These are phyloP conservation scores for Diaporthe vexans DNA, from an alignment of 2,329 filamentous ascomycete genomes.

Conservation along the genomic window DNA sequence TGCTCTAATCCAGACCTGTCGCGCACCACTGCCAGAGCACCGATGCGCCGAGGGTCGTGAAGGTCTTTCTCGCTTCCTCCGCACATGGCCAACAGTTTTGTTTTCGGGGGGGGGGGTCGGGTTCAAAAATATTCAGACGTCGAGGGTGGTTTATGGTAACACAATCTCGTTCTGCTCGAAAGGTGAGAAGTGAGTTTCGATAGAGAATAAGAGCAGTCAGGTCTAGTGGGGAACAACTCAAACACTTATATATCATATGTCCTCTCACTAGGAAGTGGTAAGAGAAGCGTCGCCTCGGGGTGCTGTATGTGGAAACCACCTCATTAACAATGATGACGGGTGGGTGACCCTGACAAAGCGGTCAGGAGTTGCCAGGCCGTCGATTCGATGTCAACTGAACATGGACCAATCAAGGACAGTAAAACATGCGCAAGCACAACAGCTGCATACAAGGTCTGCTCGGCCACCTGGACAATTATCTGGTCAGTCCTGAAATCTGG, in stretches of 20 bases:
- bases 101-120: too few relatives aligned
- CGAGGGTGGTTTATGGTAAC: not conserved
- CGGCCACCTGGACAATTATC: not conserved
- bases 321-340: not conserved
- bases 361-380: slow-evolving; percentile 8
- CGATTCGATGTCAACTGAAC: not conserved
- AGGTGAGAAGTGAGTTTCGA: not conserved
- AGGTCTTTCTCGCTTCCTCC: slow-evolving; percentile 36
- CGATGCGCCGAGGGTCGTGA: slow-evolving; percentile 33
- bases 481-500: slow-evolving; percentile 29
- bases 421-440: slow-evolving; percentile 24
- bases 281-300: not conserved
- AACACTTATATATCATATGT: not conserved
- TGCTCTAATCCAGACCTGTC: slow-evolving; percentile 16
- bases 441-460: slow-evolving; percentile 5
- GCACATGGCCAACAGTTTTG: slow-evolving; percentile 23
- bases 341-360: not conserved
- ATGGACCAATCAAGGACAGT: slow-evolving; percentile 14
- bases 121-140: not conserved
- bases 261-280: not conserved
- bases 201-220: not conserved
- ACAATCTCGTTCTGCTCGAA: slow-evolving; percentile 4
- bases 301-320: slow-evolving; percentile 24
- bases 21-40: slow-evolving; percentile 38
- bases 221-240: not conserved